Base-by-base conservation (phyloP, 1,284 basidiomycete genomes). In the Sporisorium exsertum region DNA sequence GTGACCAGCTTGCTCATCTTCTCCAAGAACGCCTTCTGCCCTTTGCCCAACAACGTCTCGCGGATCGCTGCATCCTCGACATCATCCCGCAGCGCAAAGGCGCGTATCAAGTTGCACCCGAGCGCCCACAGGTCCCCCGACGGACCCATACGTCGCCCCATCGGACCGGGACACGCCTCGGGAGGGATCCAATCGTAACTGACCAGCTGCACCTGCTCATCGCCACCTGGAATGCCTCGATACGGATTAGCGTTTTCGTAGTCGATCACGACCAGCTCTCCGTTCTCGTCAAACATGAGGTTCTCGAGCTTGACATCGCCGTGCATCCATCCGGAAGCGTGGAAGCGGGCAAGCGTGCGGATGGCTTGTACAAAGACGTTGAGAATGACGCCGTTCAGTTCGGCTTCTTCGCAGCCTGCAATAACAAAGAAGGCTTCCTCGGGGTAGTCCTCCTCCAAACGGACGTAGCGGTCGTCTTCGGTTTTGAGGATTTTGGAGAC, bases 231-330 rank as follows among this genome's bases (percentile, higher is more conserved):
- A 40, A 79, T 77, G 33, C 81, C 81, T 8, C 83, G 70, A 54
- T 80, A 84, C 13, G 82, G 81, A 51, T 81, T 82, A 4, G 83
- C 83, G 50, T 84, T 84, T 20, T 84, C 83, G 51, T 82, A 84
- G 45, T 84, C 83, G 46, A 84, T 84, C 13, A 84, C 80, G 6
- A 81, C 76, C 20, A 84, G 58, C 7, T 46, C 32, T 2, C 75
- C 81, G 10, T 66, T 61, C 60, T 73, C 61, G 61, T 80, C 77
- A 60, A 84, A 84, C 83, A 84, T 84, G 24, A 84, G 64, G 52
- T 84, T 84, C 33, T 84, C 83, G 37, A 84, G 64, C 64, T 84
- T 84, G 65, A 84, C 77, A 52, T 84, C 83, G 35, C 83, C 83
- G 51, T 84, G 83, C 76, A 83, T 75, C 83, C 83, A 84, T 32